A percentile compares a stretch with the other conserved stretches of the same genome.
These are phyloP conservation scores for Zychaea mexicana DNA, from an alignment of 371 early-diverging fungal species.

Conservation along the genomic window DNA sequence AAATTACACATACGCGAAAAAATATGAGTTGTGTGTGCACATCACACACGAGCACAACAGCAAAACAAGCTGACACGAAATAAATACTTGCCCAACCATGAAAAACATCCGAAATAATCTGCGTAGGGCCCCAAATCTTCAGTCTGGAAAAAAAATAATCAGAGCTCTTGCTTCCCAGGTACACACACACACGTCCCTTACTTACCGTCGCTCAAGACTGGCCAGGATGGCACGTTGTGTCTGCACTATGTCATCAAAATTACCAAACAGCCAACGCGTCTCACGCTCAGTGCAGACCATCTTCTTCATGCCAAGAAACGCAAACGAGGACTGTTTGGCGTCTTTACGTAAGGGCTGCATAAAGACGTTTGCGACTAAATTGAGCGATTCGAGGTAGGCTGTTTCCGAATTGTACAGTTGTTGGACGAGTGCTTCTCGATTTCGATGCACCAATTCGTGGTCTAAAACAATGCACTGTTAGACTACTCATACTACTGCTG, in stretches of 20 bases:
- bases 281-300: slow-evolving; percentile 49
- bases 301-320: slow-evolving; percentile 44
- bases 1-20: not conserved
- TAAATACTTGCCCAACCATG: slow-evolving; percentile 16
- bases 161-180: no score
- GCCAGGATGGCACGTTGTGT: slow-evolving; percentile 25
- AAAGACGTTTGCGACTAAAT: slow-evolving; percentile 21
- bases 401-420: slow-evolving; percentile 37
- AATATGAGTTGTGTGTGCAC: not conserved
- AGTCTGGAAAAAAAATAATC: not conserved
- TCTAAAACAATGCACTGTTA: no score
- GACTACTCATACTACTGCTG: no score
- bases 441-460: slow-evolving; percentile 39
- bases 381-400: slow-evolving; percentile 31
- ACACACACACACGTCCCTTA: no score
- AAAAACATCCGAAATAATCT: slow-evolving; percentile 28
- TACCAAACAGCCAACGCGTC: slow-evolving; percentile 39
- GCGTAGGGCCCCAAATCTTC: slow-evolving; percentile 23
- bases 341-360: slow-evolving; percentile 39
- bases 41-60: not conserved
- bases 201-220: slow-evolving; percentile 37
- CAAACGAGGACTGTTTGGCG: slow-evolving; percentile 31
- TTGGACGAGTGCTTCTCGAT: slow-evolving; percentile 38
- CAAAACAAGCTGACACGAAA: no score
- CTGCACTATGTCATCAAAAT: slow-evolving; percentile 32